These are phyloP conservation scores for Breynia disticha DNA, from an alignment of 441 rosid species.

Conservation along the genomic window DNA sequence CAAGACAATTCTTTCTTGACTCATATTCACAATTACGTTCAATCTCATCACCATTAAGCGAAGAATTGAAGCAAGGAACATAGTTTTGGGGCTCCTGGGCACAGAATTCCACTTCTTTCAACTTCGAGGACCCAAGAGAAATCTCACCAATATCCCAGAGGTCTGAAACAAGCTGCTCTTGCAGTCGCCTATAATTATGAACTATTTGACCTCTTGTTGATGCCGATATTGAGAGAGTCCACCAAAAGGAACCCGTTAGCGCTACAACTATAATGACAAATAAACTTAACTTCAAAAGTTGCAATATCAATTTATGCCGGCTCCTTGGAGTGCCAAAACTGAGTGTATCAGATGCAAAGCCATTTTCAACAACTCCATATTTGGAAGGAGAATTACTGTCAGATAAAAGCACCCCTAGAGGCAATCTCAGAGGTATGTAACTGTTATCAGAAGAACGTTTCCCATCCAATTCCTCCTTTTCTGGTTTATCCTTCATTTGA, in stretches of 20 bases:
- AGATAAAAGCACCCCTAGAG: slow-evolving; percentile 36
- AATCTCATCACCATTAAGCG: slow-evolving; percentile 50
- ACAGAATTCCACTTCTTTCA: slow-evolving; percentile 75
- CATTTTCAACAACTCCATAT: slow-evolving; percentile 42
- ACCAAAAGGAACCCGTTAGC: slow-evolving; percentile 82
- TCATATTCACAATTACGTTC: slow-evolving; percentile 61
- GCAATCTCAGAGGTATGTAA: slow-evolving; percentile 44
- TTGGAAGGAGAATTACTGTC: slow-evolving; percentile 54
- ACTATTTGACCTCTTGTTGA: slow-evolving; percentile 65
- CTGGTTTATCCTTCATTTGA: slow-evolving; percentile 73
- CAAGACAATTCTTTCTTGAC: slow-evolving; percentile 52
- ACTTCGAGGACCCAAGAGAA: slow-evolving; percentile 66
- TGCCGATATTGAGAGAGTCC: slow-evolving; percentile 75
- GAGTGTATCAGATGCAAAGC: slow-evolving; percentile 50
- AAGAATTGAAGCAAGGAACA: slow-evolving; percentile 78
- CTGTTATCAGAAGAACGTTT: slow-evolving; percentile 44
- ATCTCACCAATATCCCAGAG: slow-evolving; percentile 90
- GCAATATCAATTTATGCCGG: slow-evolving; percentile 49
- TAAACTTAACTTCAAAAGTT: slow-evolving; percentile 65
- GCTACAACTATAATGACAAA: slow-evolving; percentile 57
- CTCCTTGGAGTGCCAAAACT: slow-evolving; percentile 42
- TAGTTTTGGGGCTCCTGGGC: slow-evolving; percentile 50
- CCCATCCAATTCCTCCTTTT: slow-evolving; percentile 52
- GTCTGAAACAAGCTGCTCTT: slow-evolving; percentile 88
- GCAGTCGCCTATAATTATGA: slow-evolving; percentile 72